Evolutionary conservation across 169 alveolate genomes (phyloP), one percentile per base, ranked within the genome.

Genomic region (Eimeria necatrix): DNA sequence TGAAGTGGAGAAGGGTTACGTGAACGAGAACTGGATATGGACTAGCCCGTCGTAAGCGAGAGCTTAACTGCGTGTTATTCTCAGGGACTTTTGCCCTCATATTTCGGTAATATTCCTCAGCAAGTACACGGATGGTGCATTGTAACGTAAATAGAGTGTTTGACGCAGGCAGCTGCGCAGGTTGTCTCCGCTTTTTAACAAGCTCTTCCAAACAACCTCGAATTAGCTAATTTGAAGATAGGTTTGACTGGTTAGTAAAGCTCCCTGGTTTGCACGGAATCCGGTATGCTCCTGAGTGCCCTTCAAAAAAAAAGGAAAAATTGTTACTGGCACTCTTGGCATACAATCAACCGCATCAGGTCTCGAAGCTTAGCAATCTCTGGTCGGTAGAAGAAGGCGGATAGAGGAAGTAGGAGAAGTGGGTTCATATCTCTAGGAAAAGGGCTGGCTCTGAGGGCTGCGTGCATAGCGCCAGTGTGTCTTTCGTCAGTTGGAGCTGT

Each of bases 311-410:
- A 95, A 97, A 97, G 98, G 96, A 97, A 96, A 96, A 95, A 74
- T 91, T 86, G 90, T 94, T 60, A 84, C 95, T 96, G 97, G 74
- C 98, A 96, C 93, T 76, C 97, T 96, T 95, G 98, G 95, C 99
- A 98, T 98, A 97, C 99, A 98, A 97, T 97, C 96, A 97, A 98
- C 99, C 99, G 99, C 99, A 97, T 73, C 98, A 98, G 99, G 99
- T 98, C 98, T 98, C 98, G 98, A 97, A 97, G 98, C 98, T 97
- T 97, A 97, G 97, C 96, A 98, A 98, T 98, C 99, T 98, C 98
- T 98, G 98, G 99, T 97, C 98, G 96, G 97, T 97, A 98, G 98
- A 97, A 97, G 93, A 98, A 97, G 94, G 99, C 97, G 97, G 98
- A 96, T 97, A 98, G 97, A 98, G 98, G 98, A 98, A 98, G 98